Base-by-base conservation (phyloP, 2,329 filamentous ascomycete species). In the Aphanocladium album region DNA sequence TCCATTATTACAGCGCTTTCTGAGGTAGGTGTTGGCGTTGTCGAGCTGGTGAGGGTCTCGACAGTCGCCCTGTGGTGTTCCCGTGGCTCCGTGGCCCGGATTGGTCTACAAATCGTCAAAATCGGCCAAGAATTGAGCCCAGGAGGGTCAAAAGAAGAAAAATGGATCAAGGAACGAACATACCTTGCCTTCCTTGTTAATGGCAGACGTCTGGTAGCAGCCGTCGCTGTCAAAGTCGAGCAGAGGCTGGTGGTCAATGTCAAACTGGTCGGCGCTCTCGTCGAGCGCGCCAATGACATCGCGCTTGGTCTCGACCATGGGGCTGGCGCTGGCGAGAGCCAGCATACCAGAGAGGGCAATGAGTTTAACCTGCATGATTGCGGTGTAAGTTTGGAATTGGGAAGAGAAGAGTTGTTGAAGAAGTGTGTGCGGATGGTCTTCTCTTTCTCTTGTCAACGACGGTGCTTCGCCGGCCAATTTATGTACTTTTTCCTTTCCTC, bases 191-290 rank as follows among this genome's bases (percentile, higher is more conserved):
- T 69, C 60, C 0, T 67, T 67, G 61, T 71, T 70, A 41, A 80
- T 74, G 45, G 78, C 79, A n/a, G 79, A 76, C 1, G 78, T 77
- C 63, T 79, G 77, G 67, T 80, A 78, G 65, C 75, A 77, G 9
- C 75, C 71, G 49, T 77, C 74, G 1, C 64, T 67, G 64, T 77
- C 75, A 60, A 75, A 77, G 66, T 77, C 75, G 3, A 76, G 66
- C 9, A 68, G 61, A 9, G 75, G 75, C 63, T 77, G 75, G 62
- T 69, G 74, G 57, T 67, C 68, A 41, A 71, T 66, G 60, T 76
- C 74, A 30, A 66, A 59, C 12, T 69, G 69, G 5, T 70, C 68
- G 5, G 74, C 74, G n/a, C 63, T 62, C 30, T 70, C 64, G 0
- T 71, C 72, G 1, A 77, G 67, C 8, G 73, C 67, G 1, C 66